phyloP scores from a whole-genome alignment of 1,284 basidiomycete species.

The Papiliotrema flavescens region DNA sequence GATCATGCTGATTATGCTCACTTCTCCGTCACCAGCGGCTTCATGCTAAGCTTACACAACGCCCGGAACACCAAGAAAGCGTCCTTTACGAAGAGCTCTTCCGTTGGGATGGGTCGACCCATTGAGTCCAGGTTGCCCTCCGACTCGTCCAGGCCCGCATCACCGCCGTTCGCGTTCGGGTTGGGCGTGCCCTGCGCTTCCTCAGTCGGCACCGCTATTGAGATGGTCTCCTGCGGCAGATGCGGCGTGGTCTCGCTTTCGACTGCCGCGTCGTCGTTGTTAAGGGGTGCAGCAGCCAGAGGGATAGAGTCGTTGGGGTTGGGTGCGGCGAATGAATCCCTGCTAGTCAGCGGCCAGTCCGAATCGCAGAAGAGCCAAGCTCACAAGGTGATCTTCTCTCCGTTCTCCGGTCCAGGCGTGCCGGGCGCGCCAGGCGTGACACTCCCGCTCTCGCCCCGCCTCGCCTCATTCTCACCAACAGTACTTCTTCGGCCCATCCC shows the following conservation, averaged over 20 bases:
- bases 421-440: constrained; percentile 1
- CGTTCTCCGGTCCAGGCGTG: constrained; percentile 6
- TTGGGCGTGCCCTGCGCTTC: constrained; percentile 37
- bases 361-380: not conserved
- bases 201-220: constrained; percentile 40
- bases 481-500: constrained; percentile 17
- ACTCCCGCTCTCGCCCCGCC: constrained; percentile 12
- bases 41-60: constrained; percentile 96
- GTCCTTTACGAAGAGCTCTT: constrained; percentile 89
- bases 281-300: constrained; percentile 28
- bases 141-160: constrained; percentile 17
- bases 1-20: constrained; percentile 42
- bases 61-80: constrained; percentile 95
- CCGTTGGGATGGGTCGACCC: constrained; percentile 44
- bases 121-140: constrained; percentile 32
- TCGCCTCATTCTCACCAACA: constrained; percentile 36
- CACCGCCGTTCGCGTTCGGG: constrained; percentile 1
- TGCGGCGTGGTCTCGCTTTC: constrained; percentile 10
- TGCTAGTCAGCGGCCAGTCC: constrained; percentile 1
- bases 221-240: constrained; percentile 28
- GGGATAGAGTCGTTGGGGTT: constrained; percentile 49
- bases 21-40: constrained; percentile 88
- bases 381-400: constrained; percentile 32
- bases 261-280: not conserved
- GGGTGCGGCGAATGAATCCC: constrained; percentile 41